Conservation (phyloP, 192 early-diverging fungal species). For the Entomortierella beljakovae region DNA sequence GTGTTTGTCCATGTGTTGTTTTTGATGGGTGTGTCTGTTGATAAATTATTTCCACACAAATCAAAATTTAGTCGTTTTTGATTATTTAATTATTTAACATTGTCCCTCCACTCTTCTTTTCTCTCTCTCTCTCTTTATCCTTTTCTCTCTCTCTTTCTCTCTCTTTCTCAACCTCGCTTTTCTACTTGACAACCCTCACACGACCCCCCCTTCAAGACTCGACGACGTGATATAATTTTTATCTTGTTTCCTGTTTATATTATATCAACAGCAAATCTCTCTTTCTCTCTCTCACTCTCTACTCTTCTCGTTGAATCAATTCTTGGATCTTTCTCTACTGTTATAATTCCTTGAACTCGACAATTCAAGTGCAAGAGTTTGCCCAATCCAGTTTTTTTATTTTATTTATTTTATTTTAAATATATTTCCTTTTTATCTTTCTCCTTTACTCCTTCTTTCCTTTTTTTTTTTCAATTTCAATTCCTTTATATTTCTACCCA, state of each 20-base stretch:
- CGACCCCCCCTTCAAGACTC: not conserved
- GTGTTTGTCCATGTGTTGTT: too few species aligned
- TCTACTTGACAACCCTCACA: not conserved
- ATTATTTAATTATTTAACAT: not conserved
- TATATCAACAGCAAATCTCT: too few species aligned
- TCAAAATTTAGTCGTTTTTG: not conserved
- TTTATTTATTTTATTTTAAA: too few species aligned
- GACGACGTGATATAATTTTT: not conserved
- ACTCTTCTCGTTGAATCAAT: too few species aligned
- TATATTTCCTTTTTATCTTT: not conserved
- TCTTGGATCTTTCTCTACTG: too few species aligned
- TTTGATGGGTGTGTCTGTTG: too few species aligned
- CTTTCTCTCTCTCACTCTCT: too few species aligned
- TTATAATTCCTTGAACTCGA: too few species aligned
- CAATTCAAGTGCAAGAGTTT: too few species aligned
- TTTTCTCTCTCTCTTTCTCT: slow-evolving; percentile 4
- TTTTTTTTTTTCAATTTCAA: not conserved
- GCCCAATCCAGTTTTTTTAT: too few species aligned
- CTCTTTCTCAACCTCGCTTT: not conserved
- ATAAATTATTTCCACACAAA: too few species aligned
- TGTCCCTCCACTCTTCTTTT: not conserved
- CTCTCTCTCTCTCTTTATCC: slow-evolving; percentile 3
- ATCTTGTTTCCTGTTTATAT: slow-evolving; percentile 1
- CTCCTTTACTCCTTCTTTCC: not conserved
- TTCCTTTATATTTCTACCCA: not conserved